A percentile compares a stretch with the other conserved stretches of the same genome.
Conservation (phyloP, 352 stramenopile genomes). For the Thraustotheca clavata region DNA sequence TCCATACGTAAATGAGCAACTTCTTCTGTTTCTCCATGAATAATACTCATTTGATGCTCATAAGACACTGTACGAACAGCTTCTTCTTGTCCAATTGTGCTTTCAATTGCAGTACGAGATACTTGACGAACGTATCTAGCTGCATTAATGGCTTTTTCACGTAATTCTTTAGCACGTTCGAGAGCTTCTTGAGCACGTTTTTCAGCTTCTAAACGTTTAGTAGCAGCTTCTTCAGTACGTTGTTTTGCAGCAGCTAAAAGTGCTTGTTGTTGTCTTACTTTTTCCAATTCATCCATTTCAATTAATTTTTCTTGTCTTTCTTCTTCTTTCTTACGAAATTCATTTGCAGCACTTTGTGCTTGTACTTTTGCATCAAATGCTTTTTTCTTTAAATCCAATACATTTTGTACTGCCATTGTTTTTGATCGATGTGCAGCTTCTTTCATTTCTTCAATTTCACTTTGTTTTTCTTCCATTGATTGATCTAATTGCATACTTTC, state of each 20-base stretch:
- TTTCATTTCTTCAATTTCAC: slow-evolving; percentile 33
- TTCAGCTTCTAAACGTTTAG: slow-evolving; percentile 60
- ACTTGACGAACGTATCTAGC: slow-evolving; percentile 53
- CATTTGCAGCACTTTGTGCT: slow-evolving; percentile 42
- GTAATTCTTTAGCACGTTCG: slow-evolving; percentile 53
- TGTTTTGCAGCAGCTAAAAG: slow-evolving; percentile 42
- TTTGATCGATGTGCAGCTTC: slow-evolving; percentile 43
- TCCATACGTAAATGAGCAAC: slow-evolving; percentile 21
- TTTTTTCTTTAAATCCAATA: slow-evolving; percentile 60
- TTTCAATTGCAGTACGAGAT: slow-evolving; percentile 59
- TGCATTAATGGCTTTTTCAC: slow-evolving; percentile 49
- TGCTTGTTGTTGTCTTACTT: slow-evolving; percentile 34
- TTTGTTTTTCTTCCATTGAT: slow-evolving; percentile 32
- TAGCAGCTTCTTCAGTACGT: slow-evolving; percentile 51
- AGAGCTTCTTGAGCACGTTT: slow-evolving; percentile 43
- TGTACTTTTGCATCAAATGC: slow-evolving; percentile 55
- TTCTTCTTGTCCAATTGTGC: slow-evolving; percentile 51
- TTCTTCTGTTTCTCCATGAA: slow-evolving; percentile 40
- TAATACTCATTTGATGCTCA: slow-evolving; percentile 35
- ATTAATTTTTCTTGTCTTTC: slow-evolving; percentile 47
- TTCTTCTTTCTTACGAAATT: slow-evolving; percentile 48
- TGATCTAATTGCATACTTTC: background rate
- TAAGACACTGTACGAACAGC: slow-evolving; percentile 33
- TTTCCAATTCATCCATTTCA: slow-evolving; percentile 35
- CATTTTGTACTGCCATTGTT: slow-evolving; percentile 54